These are phyloP conservation scores for Eucalyptus victrix DNA, from an alignment of 345 rosid species.

Conservation along the genomic window DNA sequence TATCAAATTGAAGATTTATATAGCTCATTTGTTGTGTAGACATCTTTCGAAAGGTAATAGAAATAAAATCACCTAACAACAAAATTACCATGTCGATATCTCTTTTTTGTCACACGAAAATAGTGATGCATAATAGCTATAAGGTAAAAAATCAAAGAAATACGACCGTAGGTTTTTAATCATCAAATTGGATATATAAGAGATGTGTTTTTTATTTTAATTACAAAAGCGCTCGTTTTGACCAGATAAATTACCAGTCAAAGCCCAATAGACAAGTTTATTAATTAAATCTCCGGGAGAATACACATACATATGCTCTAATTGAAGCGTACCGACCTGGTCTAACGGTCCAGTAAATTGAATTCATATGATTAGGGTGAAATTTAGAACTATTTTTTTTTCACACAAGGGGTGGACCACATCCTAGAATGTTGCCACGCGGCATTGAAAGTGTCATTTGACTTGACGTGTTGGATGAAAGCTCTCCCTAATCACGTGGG, in stretches of 20 bases:
- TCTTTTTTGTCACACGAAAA: not conserved
- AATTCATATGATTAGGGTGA: not conserved
- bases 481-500: not conserved
- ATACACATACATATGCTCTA: not conserved
- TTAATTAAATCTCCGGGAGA: not conserved
- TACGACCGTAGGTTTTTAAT: fast-evolving
- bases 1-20: not conserved
- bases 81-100: not conserved
- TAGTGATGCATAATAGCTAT: not conserved
- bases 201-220: not conserved
- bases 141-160: not conserved
- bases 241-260: not conserved
- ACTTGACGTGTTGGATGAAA: not conserved
- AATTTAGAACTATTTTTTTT: not conserved
- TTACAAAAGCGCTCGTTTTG: not conserved
- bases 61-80: not conserved
- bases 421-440: not conserved
- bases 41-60: not conserved
- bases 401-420: not conserved
- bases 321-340: not conserved
- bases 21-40: not conserved
- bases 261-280: not conserved
- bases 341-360: not conserved
- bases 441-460: not conserved
- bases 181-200: fast-evolving